These are phyloP conservation scores for Jatropha multifida DNA, from an alignment of 441 rosid species.

Conservation along the genomic window DNA sequence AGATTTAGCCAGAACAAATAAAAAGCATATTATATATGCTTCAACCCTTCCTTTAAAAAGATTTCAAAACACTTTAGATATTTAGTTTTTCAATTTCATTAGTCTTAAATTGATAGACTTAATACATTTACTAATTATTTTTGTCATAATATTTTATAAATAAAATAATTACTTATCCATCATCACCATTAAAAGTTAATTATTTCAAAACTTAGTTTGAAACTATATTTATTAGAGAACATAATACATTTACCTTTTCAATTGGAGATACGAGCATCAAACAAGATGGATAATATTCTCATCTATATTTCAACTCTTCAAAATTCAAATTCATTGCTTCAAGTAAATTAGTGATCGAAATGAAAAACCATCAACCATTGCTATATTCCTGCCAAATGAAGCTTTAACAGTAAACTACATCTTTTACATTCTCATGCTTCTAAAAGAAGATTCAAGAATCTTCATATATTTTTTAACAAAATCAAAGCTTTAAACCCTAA, in stretches of 20 bases:
- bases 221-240: no score
- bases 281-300: conserved; percentile 13
- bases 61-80: conserved; percentile 75
- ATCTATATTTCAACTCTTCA: conserved; percentile 59
- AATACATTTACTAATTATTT: no score
- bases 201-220: no score
- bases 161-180: no score
- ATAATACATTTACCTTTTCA: no score
- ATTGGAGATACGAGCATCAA: no score
- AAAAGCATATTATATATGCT: conserved; percentile 7
- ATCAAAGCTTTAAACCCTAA: conserved; percentile 67
- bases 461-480: conserved; percentile 55
- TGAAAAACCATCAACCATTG: conserved; percentile 35
- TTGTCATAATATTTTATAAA: no score
- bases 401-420: conserved; percentile 75
- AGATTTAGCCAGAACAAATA: conserved; percentile 55
- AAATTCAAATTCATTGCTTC: conserved; percentile 72
- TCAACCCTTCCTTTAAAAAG: conserved; percentile 82
- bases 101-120: no score
- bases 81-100: no score
- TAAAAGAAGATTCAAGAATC: conserved; percentile 50
- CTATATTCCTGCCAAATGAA: conserved; percentile 60
- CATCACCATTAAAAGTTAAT: no score
- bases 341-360: conserved; percentile 29
- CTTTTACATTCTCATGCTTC: conserved; percentile 55